Base-by-base conservation (phyloP, 2,329 filamentous ascomycete genomes). In the Falciphora oryzae region DNA sequence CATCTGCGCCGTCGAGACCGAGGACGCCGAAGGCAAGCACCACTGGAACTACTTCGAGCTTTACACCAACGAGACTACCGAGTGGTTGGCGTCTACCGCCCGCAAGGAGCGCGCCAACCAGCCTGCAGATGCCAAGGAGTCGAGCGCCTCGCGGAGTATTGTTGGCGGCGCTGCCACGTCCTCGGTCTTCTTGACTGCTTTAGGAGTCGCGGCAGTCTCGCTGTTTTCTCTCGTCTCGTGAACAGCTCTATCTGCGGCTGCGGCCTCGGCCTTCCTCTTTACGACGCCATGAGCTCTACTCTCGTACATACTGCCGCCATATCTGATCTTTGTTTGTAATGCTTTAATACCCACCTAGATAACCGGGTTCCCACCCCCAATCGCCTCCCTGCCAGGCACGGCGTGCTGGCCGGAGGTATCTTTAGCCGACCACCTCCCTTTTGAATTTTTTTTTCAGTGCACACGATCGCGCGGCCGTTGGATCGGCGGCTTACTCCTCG, bases 11-110 rank as follows among this genome's bases (percentile, higher is more conserved):
- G 70, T 72, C 3, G 71, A 71, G 11, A 71, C 70, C 11, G 38
- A 61, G 60, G 35, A 35, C 60, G 25, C 50, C 60, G 28, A 28
- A n/a, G 27, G 27, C 5, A 16, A 14, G 38, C 38, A 61, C 13
- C 77, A 78, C 63, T 69, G 74, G 13, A 75, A 76, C 67, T 78
- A 78, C 65, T 77, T 77, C 65, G 71, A 76, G 31, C 57, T 75
- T 25, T 74, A 70, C 66, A 69, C 66, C 44, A 58, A 69, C 25
- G 68, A 69, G 25, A 68, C 67, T 29, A 70, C 71, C 32, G 65
- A 66, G 29, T 71, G 65, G 65, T 22, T 53, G 60, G 60, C 60
- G 13, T 35, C 38, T n/a, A 53, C 60, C 10, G 60, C 35, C n/a
- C 35, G 38, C 25, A 50, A 61, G 35, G 22, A 61, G 25, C n/a